Evolutionary conservation across 768 basidiomycete species (phyloP).

Genomic region (Agrocybe pediades): DNA sequence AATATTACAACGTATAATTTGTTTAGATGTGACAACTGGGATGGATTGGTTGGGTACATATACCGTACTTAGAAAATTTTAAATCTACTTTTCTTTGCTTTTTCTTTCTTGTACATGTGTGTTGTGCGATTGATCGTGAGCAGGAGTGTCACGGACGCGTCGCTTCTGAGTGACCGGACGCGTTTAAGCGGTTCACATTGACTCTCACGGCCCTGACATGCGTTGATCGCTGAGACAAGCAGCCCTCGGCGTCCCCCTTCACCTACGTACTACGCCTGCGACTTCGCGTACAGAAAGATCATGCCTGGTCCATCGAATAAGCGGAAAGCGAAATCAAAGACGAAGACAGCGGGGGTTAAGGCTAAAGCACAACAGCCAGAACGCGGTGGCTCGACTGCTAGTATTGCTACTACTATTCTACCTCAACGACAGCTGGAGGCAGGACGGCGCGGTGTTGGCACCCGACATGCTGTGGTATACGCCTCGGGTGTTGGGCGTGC

Average conservation of each 20-base stretch:
- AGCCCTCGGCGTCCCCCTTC: not conserved
- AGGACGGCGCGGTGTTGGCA: too few relatives aligned
- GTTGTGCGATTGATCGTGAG: not conserved
- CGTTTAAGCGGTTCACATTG: not conserved
- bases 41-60: too few relatives aligned
- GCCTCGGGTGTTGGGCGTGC: too few relatives aligned
- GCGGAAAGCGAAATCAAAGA: not conserved
- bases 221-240: not conserved
- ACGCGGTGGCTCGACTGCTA: too few relatives aligned
- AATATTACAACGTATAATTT: conserved; percentile 73
- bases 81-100: not conserved
- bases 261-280: not conserved
- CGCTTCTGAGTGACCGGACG: not conserved
- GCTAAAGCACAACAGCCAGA: too few relatives aligned
- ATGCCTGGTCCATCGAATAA: conserved; percentile 65
- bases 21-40: too few relatives aligned
- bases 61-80: not conserved
- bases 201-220: not conserved
- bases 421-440: too few relatives aligned
- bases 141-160: not conserved
- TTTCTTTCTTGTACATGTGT: not conserved
- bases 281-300: not conserved
- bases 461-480: too few relatives aligned
- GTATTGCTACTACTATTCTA: too few relatives aligned
- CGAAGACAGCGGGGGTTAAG: too few relatives aligned